phyloP scores from a whole-genome alignment of 495 filamentous ascomycete genomes.

The Annulohypoxylon moriforme region DNA sequence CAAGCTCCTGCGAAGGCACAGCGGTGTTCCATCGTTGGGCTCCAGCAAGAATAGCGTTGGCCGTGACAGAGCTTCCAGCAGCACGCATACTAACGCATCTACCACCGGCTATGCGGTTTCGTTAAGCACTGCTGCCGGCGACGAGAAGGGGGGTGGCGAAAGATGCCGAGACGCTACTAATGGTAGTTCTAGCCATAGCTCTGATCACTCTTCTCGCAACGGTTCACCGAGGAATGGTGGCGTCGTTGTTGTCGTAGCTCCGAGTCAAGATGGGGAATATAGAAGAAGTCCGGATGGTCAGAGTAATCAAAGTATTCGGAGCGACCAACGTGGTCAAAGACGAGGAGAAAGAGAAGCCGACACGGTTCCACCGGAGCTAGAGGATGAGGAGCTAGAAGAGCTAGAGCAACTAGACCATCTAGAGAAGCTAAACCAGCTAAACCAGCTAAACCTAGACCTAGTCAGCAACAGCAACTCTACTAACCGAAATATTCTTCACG shows the following conservation, averaged over 20 bases:
- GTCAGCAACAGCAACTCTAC: conserved; percentile 29
- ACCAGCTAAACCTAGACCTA: conserved; percentile 12
- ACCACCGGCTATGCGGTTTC: conserved; percentile 43
- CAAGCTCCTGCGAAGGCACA: conserved; percentile 60
- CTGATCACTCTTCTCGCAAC: conserved; percentile 8
- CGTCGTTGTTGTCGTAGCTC: not conserved
- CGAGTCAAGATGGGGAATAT: conserved; percentile 13
- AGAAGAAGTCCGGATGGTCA: not conserved
- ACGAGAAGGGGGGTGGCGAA: conserved; percentile 20
- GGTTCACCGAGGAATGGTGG: conserved; percentile 11
- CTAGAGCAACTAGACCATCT: conserved; percentile 2
- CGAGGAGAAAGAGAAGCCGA: conserved; percentile 16
- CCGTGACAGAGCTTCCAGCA: conserved; percentile 42
- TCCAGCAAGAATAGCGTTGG: conserved; percentile 47
- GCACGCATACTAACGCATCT: conserved; percentile 42
- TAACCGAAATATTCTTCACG: not conserved
- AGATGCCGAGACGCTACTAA: conserved; percentile 6
- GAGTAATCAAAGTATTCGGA: not conserved
- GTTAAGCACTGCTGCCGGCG: conserved; percentile 32
- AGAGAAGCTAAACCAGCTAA: conserved; percentile 3
- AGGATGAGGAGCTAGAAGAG: conserved; percentile 12
- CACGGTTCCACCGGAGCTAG: conserved; percentile 41
- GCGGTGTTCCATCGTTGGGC: conserved; percentile 51
- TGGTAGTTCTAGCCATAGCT: conserved; percentile 6
- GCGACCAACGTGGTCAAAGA: not conserved